Conservation (phyloP, 257 asterid species). For the Coffea eugenioides region DNA sequence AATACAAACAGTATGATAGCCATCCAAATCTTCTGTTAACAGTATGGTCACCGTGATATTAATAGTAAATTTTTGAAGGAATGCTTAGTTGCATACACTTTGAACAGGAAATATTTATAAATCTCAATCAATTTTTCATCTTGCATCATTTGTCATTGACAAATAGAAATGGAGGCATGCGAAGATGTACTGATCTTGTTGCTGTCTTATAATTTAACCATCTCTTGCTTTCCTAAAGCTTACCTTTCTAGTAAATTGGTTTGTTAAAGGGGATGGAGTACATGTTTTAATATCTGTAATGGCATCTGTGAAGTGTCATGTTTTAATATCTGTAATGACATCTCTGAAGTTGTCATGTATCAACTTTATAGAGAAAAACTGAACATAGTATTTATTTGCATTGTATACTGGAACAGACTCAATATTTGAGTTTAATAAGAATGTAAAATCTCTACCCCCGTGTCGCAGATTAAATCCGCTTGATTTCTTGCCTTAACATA, state of each 20-base stretch:
- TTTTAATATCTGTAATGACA: neutral
- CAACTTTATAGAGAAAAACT: neutral
- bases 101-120: neutral
- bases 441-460: neutral
- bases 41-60: neutral
- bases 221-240: neutral
- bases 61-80: neutral
- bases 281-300: neutral
- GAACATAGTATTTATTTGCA: neutral
- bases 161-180: neutral
- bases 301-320: neutral
- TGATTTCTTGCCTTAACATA: neutral
- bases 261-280: neutral
- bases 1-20: neutral
- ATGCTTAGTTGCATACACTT: neutral
- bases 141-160: neutral
- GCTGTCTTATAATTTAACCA: neutral
- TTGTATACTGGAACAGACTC: neutral
- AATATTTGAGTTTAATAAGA: neutral
- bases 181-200: neutral
- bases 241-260: neutral
- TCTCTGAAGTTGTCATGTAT: neutral
- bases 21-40: neutral
- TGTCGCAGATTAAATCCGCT: neutral
- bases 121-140: neutral